Evolutionary conservation across 108 stramenopile genomes (phyloP).

Genomic region (Fistulifera pelliculosa): DNA sequence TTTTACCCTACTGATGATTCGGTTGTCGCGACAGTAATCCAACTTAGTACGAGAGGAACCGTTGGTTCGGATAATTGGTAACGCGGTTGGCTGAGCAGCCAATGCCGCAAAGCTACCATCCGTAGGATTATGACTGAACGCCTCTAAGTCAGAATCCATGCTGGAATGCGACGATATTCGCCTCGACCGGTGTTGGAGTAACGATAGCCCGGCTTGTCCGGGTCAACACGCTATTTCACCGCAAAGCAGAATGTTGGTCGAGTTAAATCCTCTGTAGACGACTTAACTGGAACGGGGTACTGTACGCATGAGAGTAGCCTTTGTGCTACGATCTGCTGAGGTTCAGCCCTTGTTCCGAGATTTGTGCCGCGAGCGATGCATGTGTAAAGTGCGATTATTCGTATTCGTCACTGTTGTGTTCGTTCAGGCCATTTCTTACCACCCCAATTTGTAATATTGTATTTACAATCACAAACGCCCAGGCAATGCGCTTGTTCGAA

Average conservation of each 20-base stretch:
- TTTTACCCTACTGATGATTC: constrained; percentile 88
- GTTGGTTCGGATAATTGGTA: constrained; percentile 95
- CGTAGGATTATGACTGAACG: constrained; percentile 90
- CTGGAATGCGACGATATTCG: constrained; percentile 80
- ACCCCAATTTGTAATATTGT: too few relatives aligned
- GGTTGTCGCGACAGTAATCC: constrained; percentile 91
- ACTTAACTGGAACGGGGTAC: constrained; percentile 87
- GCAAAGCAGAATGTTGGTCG: constrained; percentile 75
- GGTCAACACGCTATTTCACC: constrained; percentile 54
- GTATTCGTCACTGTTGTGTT: too few relatives aligned
- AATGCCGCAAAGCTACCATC: constrained; percentile 90
- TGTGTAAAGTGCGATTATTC: too few relatives aligned
- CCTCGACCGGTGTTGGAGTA: constrained; percentile 68
- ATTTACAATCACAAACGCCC: too few relatives aligned
- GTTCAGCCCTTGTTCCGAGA: constrained; percentile 87
- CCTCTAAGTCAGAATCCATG: constrained; percentile 95
- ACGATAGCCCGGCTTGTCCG: constrained; percentile 41
- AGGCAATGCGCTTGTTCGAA: too few relatives aligned
- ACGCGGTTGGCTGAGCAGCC: constrained; percentile 84
- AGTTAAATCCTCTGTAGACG: constrained; percentile 92
- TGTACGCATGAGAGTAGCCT: constrained; percentile 93
- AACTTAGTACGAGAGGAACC: constrained; percentile 98
- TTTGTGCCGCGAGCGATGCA: constrained; percentile 39
- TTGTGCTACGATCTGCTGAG: constrained; percentile 96
- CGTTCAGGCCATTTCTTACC: too few relatives aligned